Base-by-base conservation (phyloP, 78 protist genomes). In the Emiliania huxleyi region DNA sequence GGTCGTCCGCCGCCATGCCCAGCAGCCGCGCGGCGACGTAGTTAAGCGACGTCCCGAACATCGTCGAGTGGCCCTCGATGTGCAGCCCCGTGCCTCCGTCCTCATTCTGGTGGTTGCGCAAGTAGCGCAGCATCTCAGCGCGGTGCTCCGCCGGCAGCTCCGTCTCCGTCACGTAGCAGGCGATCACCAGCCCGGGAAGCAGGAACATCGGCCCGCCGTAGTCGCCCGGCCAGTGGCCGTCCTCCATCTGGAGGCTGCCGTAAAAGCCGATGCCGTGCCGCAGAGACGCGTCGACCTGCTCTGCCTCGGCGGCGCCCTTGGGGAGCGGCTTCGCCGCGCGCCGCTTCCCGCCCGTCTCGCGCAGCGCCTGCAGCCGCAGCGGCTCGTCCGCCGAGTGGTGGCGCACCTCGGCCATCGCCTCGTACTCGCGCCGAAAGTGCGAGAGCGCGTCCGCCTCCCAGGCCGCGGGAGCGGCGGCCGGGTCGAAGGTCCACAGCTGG, bases 151-250 rank as follows among this genome's bases (percentile, higher is more conserved):
- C 22, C 21, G 49, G 5, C 33, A 90, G 75, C 29, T 29, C 0
- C 26, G 25, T 23, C 29, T 69, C 85, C 5, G 93, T 71, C 19
- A 90, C 79, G 49, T 90, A 90, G 73, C 93, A 71, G 15, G 69
- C 84, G 26, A 69, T 22, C 21, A 90, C 21, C 21, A 71, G 91
- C 1, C 99, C 99, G 25, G 99, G 99, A 89, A 98, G 75, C 37
- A 98, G 93, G 69, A 98, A 98, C 92, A 95, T 43, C 75, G 99
- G 99, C 25, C 99, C 99, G 42, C 98, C 98, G 90, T 98, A 98
- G 55, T 98, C 99, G 89, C 96, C 96, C 25, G 98, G 96, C 98
- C 98, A 98, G 92, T 98, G 99, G 43, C 99, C 99, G 77, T 93
- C 96, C 11, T 92, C 96, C 23, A 95, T 73, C 94, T 95, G 96